Evolutionary conservation across 345 rosid genomes (phyloP).

Genomic region (Gossypium anomalum): DNA sequence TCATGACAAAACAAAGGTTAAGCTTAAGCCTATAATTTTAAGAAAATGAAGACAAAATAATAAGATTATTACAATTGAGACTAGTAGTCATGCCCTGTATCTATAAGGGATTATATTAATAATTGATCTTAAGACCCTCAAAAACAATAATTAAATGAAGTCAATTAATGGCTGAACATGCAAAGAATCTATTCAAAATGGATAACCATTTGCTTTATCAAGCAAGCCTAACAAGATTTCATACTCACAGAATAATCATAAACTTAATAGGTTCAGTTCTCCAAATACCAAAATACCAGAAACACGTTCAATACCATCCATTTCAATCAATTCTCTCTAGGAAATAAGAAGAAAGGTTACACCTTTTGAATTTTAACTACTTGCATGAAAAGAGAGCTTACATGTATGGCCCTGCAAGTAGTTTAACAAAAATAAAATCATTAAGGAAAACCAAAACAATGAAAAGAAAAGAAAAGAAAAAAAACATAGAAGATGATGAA

Average conservation of each 20-base stretch:
- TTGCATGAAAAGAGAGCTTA: conserved; percentile 39
- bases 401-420: conserved; percentile 92
- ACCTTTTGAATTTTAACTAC: not conserved
- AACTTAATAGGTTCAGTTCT: not conserved
- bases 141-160: not conserved
- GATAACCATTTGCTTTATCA: not conserved
- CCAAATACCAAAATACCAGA: not conserved
- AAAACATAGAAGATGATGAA: not conserved
- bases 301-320: not conserved
- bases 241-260: not conserved
- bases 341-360: conserved; percentile 2
- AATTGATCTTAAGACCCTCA: not conserved
- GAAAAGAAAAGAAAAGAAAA: not conserved
- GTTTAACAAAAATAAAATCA: not conserved
- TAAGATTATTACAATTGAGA: not conserved
- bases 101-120: not conserved
- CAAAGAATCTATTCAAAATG: not conserved
- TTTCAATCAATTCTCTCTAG: not conserved
- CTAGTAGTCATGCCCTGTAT: not conserved
- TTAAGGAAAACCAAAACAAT: not conserved
- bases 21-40: not conserved
- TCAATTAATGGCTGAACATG: not conserved
- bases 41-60: not conserved
- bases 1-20: not conserved
- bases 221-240: not conserved